Conservation (phyloP, 1,284 basidiomycete genomes). For the Ustilago hordei region DNA sequence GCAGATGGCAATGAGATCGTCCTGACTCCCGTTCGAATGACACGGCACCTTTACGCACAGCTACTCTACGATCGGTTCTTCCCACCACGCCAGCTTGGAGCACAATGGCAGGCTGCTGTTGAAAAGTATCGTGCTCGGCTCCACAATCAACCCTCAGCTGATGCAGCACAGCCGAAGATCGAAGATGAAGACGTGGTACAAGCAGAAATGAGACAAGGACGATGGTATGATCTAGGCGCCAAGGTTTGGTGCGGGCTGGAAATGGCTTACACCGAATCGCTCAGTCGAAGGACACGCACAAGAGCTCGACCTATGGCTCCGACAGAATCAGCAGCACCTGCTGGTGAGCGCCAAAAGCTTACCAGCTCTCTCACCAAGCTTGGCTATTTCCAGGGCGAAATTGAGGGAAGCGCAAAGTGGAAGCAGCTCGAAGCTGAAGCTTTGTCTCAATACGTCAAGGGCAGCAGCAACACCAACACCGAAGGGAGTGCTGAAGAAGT, state of each 20-base stretch:
- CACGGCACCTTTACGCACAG: constrained; percentile 79
- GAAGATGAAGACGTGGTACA: constrained; percentile 34
- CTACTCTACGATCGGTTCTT: constrained; percentile 89
- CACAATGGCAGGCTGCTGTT: constrained; percentile 54
- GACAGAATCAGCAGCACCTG: not conserved
- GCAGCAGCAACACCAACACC: not conserved
- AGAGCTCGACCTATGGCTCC: constrained; percentile 9
- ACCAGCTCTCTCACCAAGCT: constrained; percentile 43
- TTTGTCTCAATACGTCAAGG: constrained; percentile 19
- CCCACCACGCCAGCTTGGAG: constrained; percentile 87
- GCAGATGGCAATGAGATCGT: constrained; percentile 14
- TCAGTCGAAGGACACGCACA: constrained; percentile 20
- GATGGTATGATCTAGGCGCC: constrained; percentile 61
- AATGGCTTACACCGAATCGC: constrained; percentile 54
- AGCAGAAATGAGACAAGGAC: constrained; percentile 38
- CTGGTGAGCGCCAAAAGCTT: constrained; percentile 33
- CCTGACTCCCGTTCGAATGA: constrained; percentile 46
- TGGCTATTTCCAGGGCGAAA: constrained; percentile 61
- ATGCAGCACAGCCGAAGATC: constrained; percentile 6
- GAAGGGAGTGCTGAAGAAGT: not conserved
- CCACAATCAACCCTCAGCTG: not conserved
- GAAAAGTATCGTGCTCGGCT: constrained; percentile 49
- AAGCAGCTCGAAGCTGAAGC: constrained; percentile 53
- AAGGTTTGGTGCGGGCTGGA: constrained; percentile 65
- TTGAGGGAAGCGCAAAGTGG: constrained; percentile 57